Evolutionary conservation across 2,329 filamentous ascomycete genomes (phyloP).

Genomic region (Pseudogymnoascus verrucosus): DNA sequence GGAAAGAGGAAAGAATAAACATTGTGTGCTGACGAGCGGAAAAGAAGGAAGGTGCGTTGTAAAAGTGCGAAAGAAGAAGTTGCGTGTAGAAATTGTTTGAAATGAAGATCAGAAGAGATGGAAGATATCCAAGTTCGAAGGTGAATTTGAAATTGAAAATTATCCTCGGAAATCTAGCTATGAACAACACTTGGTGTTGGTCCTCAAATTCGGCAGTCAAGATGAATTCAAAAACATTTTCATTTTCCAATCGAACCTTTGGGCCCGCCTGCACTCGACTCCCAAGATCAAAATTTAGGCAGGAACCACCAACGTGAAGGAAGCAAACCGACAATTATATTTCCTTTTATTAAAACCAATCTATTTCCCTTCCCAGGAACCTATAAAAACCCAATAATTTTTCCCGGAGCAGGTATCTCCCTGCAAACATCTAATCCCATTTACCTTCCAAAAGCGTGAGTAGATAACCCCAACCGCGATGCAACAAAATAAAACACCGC

Average conservation of each 20-base stretch:
- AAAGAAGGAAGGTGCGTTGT: neutral
- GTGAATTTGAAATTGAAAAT: neutral
- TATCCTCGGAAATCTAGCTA: neutral
- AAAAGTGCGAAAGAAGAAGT: neutral
- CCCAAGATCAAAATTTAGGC: neutral
- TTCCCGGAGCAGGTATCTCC: neutral
- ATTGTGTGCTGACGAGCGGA: neutral
- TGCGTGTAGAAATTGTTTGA: neutral
- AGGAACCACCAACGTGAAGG: neutral
- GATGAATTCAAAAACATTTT: neutral
- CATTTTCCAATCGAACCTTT: neutral
- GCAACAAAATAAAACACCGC: conserved; percentile 28
- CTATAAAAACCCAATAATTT: neutral
- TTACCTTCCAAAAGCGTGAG: neutral
- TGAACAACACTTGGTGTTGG: neutral
- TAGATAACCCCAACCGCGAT: conserved; percentile 13
- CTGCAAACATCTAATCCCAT: neutral
- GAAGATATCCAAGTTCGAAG: neutral
- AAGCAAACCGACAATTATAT: neutral
- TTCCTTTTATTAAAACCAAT: neutral
- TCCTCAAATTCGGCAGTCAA: neutral
- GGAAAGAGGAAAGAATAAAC: neutral
- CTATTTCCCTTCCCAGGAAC: neutral
- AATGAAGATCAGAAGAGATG: neutral
- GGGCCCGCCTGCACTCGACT: neutral